Conservation (phyloP, 768 basidiomycete genomes). For the Termitomyces sp. region DNA sequence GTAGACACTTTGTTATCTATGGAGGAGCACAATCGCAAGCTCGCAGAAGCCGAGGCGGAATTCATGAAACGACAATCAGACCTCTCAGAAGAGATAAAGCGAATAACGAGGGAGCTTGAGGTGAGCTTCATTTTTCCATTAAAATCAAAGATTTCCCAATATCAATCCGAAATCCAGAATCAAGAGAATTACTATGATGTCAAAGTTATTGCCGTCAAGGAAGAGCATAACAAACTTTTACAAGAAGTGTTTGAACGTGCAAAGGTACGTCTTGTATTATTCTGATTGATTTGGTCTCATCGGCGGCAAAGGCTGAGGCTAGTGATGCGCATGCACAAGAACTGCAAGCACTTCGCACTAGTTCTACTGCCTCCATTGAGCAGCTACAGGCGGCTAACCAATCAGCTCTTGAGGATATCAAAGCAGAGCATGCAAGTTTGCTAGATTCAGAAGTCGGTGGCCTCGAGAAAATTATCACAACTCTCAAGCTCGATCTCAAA, state of each 20-base stretch:
- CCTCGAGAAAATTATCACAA: slow-evolving; percentile 62
- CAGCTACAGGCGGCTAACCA: slow-evolving; percentile 66
- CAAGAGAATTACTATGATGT: slow-evolving; percentile 67
- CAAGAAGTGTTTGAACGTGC: slow-evolving; percentile 74
- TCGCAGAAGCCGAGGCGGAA: slow-evolving; percentile 51
- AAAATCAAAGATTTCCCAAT: background rate
- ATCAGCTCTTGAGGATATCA: slow-evolving; percentile 55
- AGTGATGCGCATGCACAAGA: slow-evolving; percentile 64
- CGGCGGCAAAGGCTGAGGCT: slow-evolving; percentile 57
- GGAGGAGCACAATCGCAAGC: slow-evolving; percentile 42
- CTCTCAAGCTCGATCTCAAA: slow-evolving; percentile 68
- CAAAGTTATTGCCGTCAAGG: slow-evolving; percentile 63
- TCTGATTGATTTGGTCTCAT: slow-evolving; percentile 2
- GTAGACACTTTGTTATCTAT: slow-evolving; percentile 40
- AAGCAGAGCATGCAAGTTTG: slow-evolving; percentile 58
- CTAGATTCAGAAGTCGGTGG: slow-evolving; percentile 54
- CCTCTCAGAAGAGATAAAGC: slow-evolving; percentile 51
- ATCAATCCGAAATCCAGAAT: slow-evolving; percentile 37
- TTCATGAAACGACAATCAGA: slow-evolving; percentile 48
- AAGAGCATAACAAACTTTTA: slow-evolving; percentile 58
- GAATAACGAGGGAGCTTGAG: slow-evolving; percentile 60
- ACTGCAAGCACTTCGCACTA: slow-evolving; percentile 64
- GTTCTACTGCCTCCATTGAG: slow-evolving; percentile 62
- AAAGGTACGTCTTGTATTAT: slow-evolving; percentile 46
- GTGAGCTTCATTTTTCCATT: slow-evolving; percentile 33